Evolutionary conservation across 768 basidiomycete genomes (phyloP).

Genomic region (Lactarius hatsudake): DNA sequence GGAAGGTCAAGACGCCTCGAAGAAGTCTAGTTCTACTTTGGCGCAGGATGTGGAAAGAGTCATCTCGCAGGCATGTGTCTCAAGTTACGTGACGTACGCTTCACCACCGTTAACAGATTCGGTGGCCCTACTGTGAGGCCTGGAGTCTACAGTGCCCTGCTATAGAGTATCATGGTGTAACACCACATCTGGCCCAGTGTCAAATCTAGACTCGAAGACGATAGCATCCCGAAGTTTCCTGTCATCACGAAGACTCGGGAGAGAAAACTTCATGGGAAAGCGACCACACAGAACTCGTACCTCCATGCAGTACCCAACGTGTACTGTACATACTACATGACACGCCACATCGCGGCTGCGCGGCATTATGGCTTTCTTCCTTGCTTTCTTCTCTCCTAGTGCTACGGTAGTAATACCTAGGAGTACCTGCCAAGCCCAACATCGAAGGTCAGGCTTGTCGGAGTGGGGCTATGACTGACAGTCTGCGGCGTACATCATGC

Average conservation of each 20-base stretch:
- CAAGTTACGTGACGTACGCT: neutral
- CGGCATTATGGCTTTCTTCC: neutral
- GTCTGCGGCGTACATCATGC: too few species aligned
- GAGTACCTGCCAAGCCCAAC: neutral
- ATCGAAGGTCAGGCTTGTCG: neutral
- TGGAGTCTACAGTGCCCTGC: neutral
- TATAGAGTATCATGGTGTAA: neutral
- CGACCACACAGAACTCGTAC: neutral
- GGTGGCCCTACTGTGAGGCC: conserved; percentile 18
- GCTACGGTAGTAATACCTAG: too few species aligned
- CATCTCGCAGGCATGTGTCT: conserved; percentile 16
- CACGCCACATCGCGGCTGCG: neutral
- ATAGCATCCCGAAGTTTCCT: neutral
- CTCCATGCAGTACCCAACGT: too few species aligned
- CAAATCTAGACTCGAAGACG: neutral
- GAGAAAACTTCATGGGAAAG: neutral
- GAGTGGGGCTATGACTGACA: neutral
- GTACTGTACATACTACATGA: neutral
- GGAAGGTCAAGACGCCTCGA: conserved; percentile 15
- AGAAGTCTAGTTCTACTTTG: conserved; percentile 11
- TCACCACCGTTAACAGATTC: neutral
- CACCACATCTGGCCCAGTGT: neutral
- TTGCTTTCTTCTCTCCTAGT: neutral
- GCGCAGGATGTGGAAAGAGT: conserved; percentile 21
- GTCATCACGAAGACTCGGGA: too few species aligned